Evolutionary conservation across 2,329 filamentous ascomycete species (phyloP), one percentile per base, ranked within the genome.

Genomic region (Diaporthe australafricana): DNA sequence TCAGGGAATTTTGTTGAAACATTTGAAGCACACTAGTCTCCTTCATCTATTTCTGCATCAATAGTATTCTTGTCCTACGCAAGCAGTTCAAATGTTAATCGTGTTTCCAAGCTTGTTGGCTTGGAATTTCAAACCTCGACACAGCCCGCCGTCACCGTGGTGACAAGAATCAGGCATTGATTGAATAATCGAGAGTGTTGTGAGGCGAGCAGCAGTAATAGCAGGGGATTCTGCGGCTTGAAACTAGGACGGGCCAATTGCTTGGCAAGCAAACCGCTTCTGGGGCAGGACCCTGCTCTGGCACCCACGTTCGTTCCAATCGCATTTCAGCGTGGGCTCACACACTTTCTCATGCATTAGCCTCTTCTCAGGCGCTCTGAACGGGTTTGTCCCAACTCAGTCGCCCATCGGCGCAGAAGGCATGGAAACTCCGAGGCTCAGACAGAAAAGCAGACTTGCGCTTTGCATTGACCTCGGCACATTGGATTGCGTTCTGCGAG

Each of bases 381-480:
- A 63, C 40, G 11, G 11, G 57, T 63, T 48, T 40, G 42, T 63
- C 57, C 40, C 5, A 7, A 47, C 20, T 63, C 27, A 16, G 25
- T 45, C 40, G 25, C 32, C 25, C 38, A 40, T 25, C 4, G 35
- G 14, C 27, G n/a, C 8, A 32, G 3, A 20, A 5, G 57, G 20
- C 9, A 22, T 27, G 6, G 27, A 48, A 22, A 48, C 27, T 32
- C 17, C 20, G 14, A 32, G 38, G n/a, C 55, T 27, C 55, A 27
- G 35, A 22, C 38, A 22, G 32, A 35, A 42, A 42, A 27, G n/a
- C 14, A 14, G 48, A 25, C 17, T 25, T 38, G 5, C 27, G 42
- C 40, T 40, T 48, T 48, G 57, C 57, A 63, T 63, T 63, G 57
- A 47, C 57, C 57, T 63, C 57, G 42, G 57, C 57, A 20, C 27